These are phyloP conservation scores for Boletus vermiculosoides DNA, from an alignment of 768 basidiomycete genomes.

Conservation along the genomic window DNA sequence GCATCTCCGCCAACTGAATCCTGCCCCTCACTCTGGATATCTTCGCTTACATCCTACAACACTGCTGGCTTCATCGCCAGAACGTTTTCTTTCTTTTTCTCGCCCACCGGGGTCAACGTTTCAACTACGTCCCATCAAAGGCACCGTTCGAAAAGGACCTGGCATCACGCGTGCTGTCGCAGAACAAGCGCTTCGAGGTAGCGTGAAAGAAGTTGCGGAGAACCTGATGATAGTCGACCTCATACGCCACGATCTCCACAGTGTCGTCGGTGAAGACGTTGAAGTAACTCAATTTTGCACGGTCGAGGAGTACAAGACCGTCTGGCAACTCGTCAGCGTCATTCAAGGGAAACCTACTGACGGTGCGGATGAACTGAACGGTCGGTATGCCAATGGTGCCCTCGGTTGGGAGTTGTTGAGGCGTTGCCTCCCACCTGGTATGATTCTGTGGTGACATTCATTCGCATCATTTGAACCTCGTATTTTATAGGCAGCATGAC, in stretches of 20 bases:
- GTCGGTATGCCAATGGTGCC: slow-evolving; percentile 36
- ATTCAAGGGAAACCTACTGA: slow-evolving; percentile 66
- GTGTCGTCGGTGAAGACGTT: slow-evolving; percentile 79
- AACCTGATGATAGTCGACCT: slow-evolving; percentile 99
- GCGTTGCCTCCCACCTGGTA: slow-evolving; percentile 84
- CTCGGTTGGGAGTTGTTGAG: slow-evolving; percentile 79
- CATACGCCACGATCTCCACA: slow-evolving; percentile 88
- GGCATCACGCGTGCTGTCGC: slow-evolving; percentile 62
- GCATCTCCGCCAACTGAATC: slow-evolving; percentile 68
- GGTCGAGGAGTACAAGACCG: slow-evolving; percentile 90
- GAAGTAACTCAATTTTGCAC: slow-evolving; percentile 79
- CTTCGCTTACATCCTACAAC: slow-evolving; percentile 74
- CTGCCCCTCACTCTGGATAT: slow-evolving; percentile 86
- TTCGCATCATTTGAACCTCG: slow-evolving; percentile 1
- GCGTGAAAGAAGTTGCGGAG: slow-evolving; percentile 89
- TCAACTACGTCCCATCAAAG: slow-evolving; percentile 93
- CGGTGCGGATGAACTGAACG: slow-evolving; percentile 37
- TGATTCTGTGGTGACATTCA: slow-evolving; percentile 10
- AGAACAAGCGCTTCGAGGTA: slow-evolving; percentile 61
- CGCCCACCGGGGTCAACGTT: slow-evolving; percentile 61
- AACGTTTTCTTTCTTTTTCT: slow-evolving; percentile 85
- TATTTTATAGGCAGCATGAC: slow-evolving; percentile 83
- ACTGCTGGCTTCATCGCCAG: slow-evolving; percentile 85
- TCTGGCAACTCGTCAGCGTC: slow-evolving; percentile 94
- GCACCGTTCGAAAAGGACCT: slow-evolving; percentile 75